A percentile compares a stretch with the other conserved stretches of the same genome.
Evolutionary conservation across 1,284 basidiomycete genomes (phyloP).

Genomic region (Fomitopsis pinicola): DNA sequence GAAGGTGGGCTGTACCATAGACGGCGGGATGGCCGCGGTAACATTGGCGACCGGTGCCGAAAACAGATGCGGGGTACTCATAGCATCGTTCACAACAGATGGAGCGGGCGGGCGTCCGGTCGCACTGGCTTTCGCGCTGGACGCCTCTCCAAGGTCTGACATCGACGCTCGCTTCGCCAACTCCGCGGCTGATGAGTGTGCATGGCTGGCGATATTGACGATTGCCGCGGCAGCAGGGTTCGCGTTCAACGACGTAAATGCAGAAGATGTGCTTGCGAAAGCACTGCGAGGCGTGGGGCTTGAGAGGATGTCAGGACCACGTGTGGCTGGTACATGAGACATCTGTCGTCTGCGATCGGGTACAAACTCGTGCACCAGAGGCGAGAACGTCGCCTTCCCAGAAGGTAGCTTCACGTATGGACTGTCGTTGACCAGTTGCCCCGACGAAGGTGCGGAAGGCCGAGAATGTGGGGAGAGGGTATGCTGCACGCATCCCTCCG

Average conservation of each 20-base stretch:
- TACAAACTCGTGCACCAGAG: neutral
- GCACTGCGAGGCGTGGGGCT: neutral
- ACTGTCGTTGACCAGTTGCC: no score
- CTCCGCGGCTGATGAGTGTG: neutral
- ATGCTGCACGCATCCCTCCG: neutral
- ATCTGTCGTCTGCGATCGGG: neutral
- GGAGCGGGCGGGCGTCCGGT: neutral
- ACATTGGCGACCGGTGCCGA: neutral
- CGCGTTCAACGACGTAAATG: neutral
- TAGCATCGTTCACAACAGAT: neutral
- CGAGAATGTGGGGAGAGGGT: neutral
- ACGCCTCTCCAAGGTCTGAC: neutral
- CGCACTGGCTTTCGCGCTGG: neutral
- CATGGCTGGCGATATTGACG: neutral
- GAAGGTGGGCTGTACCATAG: neutral
- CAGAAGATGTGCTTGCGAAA: neutral
- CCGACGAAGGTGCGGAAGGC: neutral
- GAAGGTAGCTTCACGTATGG: neutral
- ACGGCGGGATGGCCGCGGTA: neutral
- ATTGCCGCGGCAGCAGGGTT: neutral
- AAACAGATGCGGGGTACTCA: neutral
- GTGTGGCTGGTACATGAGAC: neutral
- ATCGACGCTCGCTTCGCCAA: neutral
- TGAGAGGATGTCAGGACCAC: neutral
- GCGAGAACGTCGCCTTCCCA: neutral